These are phyloP conservation scores for Talaromyces sp. DNA, from an alignment of 2,329 filamentous ascomycete genomes.

Conservation along the genomic window DNA sequence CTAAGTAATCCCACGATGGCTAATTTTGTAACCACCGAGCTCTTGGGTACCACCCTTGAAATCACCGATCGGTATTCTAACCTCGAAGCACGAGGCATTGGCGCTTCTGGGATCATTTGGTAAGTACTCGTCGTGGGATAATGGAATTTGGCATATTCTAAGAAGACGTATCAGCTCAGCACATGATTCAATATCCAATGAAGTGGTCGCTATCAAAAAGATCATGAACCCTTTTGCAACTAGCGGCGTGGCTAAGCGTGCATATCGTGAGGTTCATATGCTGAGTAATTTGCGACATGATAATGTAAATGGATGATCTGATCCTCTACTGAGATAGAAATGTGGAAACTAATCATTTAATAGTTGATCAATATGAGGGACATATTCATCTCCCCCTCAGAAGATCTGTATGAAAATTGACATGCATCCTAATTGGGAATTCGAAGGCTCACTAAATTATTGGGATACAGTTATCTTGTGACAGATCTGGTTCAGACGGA, in stretches of 20 bases:
- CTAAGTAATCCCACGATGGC: too few species aligned
- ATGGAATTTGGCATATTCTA: neutral
- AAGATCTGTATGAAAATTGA: slow-evolving; percentile 79
- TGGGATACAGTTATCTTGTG: slow-evolving; percentile 77
- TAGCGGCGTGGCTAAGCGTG: slow-evolving; percentile 94
- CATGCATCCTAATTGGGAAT: too few species aligned
- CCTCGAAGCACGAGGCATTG: slow-evolving; percentile 96
- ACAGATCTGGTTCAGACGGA: slow-evolving; percentile 97
- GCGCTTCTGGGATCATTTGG: slow-evolving; percentile 97
- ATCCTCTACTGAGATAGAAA: neutral
- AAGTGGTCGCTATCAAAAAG: slow-evolving; percentile 98
- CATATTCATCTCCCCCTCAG: slow-evolving; percentile 99
- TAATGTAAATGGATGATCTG: slow-evolving; percentile 65
- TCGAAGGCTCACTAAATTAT: too few species aligned
- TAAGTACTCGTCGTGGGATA: slow-evolving; percentile 51
- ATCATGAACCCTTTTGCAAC: slow-evolving; percentile 99
- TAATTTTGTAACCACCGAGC: too few species aligned
- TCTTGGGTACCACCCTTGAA: slow-evolving; percentile 92
- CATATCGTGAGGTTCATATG: slow-evolving; percentile 94
- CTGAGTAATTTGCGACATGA: slow-evolving; percentile 77
- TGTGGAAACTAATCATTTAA: slow-evolving; percentile 16
- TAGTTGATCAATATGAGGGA: slow-evolving; percentile 96
- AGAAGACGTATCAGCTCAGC: slow-evolving; percentile 68
- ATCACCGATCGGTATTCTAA: slow-evolving; percentile 99
- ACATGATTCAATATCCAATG: slow-evolving; percentile 91